A percentile compares a stretch with the other conserved stretches of the same genome.
These are phyloP conservation scores for Malus domestica DNA, from an alignment of 306 rosid species.

Conservation along the genomic window DNA sequence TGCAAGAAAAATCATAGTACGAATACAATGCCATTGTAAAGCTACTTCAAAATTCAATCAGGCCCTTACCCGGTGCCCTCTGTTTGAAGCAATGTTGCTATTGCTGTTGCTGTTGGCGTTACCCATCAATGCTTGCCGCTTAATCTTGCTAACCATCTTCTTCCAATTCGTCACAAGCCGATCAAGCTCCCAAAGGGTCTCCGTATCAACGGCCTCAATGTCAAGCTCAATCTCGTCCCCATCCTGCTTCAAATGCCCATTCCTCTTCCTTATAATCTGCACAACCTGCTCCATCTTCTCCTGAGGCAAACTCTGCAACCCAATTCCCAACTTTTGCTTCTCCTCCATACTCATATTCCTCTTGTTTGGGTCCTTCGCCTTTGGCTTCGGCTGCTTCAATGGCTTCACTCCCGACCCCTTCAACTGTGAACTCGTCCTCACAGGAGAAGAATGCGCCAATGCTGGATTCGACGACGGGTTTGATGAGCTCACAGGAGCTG, in stretches of 20 bases:
- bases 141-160: constrained; percentile 87
- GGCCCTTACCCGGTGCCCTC: constrained; percentile 52
- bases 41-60: background rate
- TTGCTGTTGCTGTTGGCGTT: constrained; percentile 19
- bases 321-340: constrained; percentile 78
- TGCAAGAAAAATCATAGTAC: background rate
- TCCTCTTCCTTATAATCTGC: constrained; percentile 79
- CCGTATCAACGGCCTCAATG: constrained; percentile 83
- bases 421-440: constrained; percentile 26
- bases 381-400: constrained; percentile 88
- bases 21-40: background rate
- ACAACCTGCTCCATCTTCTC: constrained; percentile 98
- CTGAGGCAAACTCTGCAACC: constrained; percentile 81
- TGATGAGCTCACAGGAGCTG: constrained; percentile 31
- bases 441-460: constrained; percentile 54
- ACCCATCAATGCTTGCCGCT: constrained; percentile 70
- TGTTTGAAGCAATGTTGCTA: constrained; percentile 24
- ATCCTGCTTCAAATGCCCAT: constrained; percentile 88
- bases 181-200: constrained; percentile 99
- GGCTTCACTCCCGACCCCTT: constrained; percentile 42
- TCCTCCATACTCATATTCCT: constrained; percentile 91
- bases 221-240: constrained; percentile 99
- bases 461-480: constrained; percentile 29
- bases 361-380: constrained; percentile 88
- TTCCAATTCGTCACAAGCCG: constrained; percentile 83